Evolutionary conservation across 768 basidiomycete genomes (phyloP).

Genomic region (Mycena venus): DNA sequence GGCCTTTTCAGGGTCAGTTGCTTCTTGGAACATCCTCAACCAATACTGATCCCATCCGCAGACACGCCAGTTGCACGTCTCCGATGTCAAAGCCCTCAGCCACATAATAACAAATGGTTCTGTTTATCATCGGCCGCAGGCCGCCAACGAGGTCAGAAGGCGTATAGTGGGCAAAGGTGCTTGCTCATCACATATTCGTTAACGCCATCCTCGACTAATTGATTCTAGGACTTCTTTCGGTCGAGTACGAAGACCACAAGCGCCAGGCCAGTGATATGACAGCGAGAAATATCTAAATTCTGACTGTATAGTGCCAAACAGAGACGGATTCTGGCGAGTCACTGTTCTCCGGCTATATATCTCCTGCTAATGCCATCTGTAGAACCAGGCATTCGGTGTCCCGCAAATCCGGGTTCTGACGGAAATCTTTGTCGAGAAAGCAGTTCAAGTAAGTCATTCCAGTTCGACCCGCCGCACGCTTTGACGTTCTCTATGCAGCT

Average conservation of each 20-base stretch:
- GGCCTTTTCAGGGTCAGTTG: slow-evolving; percentile 47
- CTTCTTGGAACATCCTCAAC: background rate
- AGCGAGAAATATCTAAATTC: background rate
- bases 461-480: background rate
- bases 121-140: too few relatives aligned
- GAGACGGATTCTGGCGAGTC: background rate
- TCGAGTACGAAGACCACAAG: slow-evolving; percentile 51
- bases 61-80: slow-evolving; percentile 53
- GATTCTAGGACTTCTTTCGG: slow-evolving; percentile 50
- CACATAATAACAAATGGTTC: slow-evolving; percentile 59
- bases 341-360: background rate
- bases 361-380: background rate
- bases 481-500: slow-evolving; percentile 36
- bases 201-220: too few relatives aligned
- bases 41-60: slow-evolving; percentile 18
- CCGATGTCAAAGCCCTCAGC: slow-evolving; percentile 61
- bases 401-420: slow-evolving; percentile 56
- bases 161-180: background rate
- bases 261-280: slow-evolving; percentile 49
- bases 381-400: slow-evolving; percentile 63
- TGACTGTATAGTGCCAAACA: background rate
- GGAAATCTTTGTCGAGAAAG: slow-evolving; percentile 51
- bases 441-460: slow-evolving; percentile 50
- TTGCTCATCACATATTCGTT: too few relatives aligned
- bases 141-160: background rate